Conservation (phyloP, 768 basidiomycete species). For the Agaricus blazei region DNA sequence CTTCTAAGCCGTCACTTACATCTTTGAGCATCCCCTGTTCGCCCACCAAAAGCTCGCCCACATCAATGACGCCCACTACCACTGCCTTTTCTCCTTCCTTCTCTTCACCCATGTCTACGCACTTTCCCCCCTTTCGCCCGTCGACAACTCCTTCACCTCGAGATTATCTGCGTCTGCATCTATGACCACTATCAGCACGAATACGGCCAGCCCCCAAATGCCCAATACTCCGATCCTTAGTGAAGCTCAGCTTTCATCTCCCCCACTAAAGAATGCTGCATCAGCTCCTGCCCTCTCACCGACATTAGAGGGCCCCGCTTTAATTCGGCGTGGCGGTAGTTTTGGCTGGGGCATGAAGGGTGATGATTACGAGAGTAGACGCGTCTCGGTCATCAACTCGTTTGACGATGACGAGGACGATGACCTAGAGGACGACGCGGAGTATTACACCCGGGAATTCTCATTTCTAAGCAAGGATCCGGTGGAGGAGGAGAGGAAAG, state of each 20-base stretch:
- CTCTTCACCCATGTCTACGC: too few relatives aligned
- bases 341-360: neutral
- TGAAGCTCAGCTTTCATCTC: neutral
- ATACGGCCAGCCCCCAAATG: constrained; percentile 4
- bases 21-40: neutral
- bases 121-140: neutral
- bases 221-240: neutral
- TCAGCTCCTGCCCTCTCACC: constrained; percentile 2
- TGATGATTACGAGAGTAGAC: neutral
- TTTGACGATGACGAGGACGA: constrained; percentile 1
- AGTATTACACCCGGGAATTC: constrained; percentile 1
- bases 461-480: neutral
- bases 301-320: neutral
- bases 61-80: neutral
- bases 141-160: neutral
- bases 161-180: constrained; percentile 4
- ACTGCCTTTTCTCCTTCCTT: neutral
- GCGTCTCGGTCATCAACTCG: neutral
- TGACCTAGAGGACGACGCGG: constrained; percentile 1
- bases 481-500: constrained; percentile 1
- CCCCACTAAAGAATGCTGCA: constrained; percentile 2
- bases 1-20: neutral
- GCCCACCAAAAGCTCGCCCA: neutral
- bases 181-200: constrained; percentile 5
- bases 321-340: neutral